Evolutionary conservation across 2,329 filamentous ascomycete genomes (phyloP).

Genomic region (Botrytis fabae): DNA sequence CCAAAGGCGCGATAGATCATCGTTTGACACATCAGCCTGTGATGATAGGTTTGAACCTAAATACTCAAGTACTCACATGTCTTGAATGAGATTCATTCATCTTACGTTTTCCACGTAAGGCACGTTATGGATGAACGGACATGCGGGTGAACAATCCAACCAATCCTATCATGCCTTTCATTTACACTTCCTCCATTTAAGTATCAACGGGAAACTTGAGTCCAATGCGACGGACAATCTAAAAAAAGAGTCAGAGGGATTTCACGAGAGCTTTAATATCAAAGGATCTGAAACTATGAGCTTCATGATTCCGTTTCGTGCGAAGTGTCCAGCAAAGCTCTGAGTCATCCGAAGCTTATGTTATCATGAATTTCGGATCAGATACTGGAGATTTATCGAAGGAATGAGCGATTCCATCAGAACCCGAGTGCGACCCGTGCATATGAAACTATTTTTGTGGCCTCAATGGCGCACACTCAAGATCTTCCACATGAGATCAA

Average conservation of each 20-base stretch:
- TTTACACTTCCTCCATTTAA: neutral
- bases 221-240: neutral
- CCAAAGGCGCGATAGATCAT: neutral
- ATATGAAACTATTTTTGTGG: neutral
- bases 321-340: neutral
- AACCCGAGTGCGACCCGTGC: neutral
- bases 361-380: neutral
- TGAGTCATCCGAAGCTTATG: neutral
- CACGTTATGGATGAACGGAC: neutral
- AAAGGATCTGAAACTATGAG: neutral
- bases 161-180: neutral
- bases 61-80: neutral
- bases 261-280: neutral
- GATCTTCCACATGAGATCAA: neutral
- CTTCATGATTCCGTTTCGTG: neutral
- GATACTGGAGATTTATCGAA: neutral
- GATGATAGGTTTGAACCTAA: neutral
- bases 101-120: neutral
- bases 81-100: neutral
- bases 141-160: neutral
- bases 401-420: neutral
- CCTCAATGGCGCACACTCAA: neutral
- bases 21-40: slow-evolving; percentile 4
- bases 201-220: neutral
- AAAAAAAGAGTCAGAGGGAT: neutral